Evolutionary conservation across 2,329 filamentous ascomycete species (phyloP).

Genomic region (Orbilia brochopaga): DNA sequence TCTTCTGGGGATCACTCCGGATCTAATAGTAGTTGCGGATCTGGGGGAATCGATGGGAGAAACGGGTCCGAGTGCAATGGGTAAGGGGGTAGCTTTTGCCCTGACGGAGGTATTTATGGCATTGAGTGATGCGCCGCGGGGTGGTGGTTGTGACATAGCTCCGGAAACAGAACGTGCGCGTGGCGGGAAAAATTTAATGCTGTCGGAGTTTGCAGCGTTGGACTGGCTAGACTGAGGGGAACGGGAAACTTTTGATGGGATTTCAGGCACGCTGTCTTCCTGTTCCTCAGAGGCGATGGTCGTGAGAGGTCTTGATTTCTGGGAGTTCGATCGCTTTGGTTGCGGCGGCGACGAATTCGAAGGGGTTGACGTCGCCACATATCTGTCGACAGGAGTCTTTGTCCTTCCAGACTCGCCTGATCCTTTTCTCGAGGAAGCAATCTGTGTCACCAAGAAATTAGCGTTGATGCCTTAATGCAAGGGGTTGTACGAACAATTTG

Average conservation of each 20-base stretch:
- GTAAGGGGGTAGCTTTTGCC: slow-evolving; percentile 14
- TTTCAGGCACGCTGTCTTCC: slow-evolving; percentile 45
- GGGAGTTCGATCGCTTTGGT: slow-evolving; percentile 27
- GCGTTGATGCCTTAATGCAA: slow-evolving; percentile 33
- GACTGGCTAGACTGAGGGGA: slow-evolving; percentile 15
- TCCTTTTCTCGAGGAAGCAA: slow-evolving; percentile 48
- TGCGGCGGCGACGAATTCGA: slow-evolving; percentile 20
- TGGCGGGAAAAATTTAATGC: slow-evolving; percentile 47
- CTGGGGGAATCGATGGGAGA: slow-evolving; percentile 37
- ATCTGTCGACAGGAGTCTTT: slow-evolving; percentile 32
- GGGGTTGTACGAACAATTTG: slow-evolving; percentile 19
- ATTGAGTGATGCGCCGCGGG: slow-evolving; percentile 42
- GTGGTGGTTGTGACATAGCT: slow-evolving; percentile 30
- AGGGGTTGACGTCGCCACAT: slow-evolving; percentile 20
- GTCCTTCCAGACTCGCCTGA: slow-evolving; percentile 42
- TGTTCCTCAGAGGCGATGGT: slow-evolving; percentile 42
- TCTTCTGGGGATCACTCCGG: slow-evolving; percentile 36
- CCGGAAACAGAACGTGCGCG: slow-evolving; percentile 41
- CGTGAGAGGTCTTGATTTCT: slow-evolving; percentile 37
- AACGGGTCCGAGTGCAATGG: slow-evolving; percentile 34
- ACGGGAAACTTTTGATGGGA: slow-evolving; percentile 35
- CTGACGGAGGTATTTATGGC: slow-evolving; percentile 40
- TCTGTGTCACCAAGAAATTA: slow-evolving; percentile 39
- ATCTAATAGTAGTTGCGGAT: slow-evolving; percentile 25
- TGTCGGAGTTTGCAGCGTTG: slow-evolving; percentile 29